Evolutionary conservation across 495 filamentous ascomycete species (phyloP), one percentile per base, ranked within the genome.

Genomic region (Hypoxylon subgilvum): DNA sequence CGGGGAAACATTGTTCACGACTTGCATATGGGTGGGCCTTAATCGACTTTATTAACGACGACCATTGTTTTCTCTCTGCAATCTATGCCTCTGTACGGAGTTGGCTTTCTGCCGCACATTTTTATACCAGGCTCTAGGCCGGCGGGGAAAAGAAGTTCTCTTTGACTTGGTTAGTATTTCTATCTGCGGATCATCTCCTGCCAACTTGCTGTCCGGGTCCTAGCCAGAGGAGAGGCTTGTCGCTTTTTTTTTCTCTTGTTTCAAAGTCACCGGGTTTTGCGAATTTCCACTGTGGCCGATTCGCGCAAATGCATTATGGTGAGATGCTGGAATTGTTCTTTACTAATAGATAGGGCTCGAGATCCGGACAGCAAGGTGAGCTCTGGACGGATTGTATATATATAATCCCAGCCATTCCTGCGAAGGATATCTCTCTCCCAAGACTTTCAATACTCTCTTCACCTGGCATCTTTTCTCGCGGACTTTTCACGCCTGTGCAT

Each of bases 351-450:
- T 64, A 70, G 65, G 67, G 67, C 69, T 67, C 54, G 54, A 46
- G 66, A 69, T 70, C 73, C 69, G 73, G 76, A 73, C 76, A 78
- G 76, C 76, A 71, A 75, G 75, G 75, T 79, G 73, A 79, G 75
- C 74, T 63, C 61, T 72, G 67, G 68, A 68, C 62, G 52, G 61
- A 73, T 74, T 79, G 71, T 73, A 75, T 77, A 74, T 74, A 68
- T 72, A 64, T 72, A 66, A n/a, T n/a, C n/a, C 73, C 63, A 68
- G 69, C 67, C 67, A 68, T 46, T 64, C 54, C 66, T 69, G 67
- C 65, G 67, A 70, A 70, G 65, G 67, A 72, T 65, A 44, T n/a
- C n/a, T n/a, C n/a, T 63, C 63, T 69, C 52, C 63, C 67, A 68
- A 61, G 36, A 52, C 52, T 44, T 49, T 53, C 48, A 57, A 51